phyloP scores from a whole-genome alignment of 257 asterid genomes.

The Gentiana macrophylla region DNA sequence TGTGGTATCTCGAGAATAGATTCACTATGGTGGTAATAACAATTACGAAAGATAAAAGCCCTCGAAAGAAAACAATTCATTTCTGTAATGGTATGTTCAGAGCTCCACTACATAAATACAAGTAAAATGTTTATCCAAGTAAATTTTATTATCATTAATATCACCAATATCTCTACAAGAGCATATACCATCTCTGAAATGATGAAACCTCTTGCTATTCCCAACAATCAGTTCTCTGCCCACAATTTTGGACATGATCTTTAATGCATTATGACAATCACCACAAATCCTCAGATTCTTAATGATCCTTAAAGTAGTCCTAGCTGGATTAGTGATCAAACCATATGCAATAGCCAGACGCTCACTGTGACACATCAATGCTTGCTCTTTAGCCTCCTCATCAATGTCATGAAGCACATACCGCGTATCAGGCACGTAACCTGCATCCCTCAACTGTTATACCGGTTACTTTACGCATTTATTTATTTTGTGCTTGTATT shows the following conservation, averaged over 20 bases:
- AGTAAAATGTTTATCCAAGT: too few relatives aligned
- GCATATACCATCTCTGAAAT: slow-evolving; percentile 88
- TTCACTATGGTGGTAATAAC: too few relatives aligned
- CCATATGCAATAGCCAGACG: slow-evolving; percentile 95
- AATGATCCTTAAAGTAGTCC: slow-evolving; percentile 79
- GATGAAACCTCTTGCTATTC: slow-evolving; percentile 87
- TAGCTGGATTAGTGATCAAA: slow-evolving; percentile 77
- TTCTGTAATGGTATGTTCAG: too few relatives aligned
- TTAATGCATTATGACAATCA: slow-evolving; percentile 90
- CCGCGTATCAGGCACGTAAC: slow-evolving; percentile 83
- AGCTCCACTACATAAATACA: too few relatives aligned
- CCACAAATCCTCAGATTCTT: slow-evolving; percentile 87
- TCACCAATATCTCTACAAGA: slow-evolving; percentile 56
- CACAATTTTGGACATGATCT: slow-evolving; percentile 92
- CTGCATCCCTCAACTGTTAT: too few relatives aligned
- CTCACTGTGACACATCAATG: slow-evolving; percentile 85
- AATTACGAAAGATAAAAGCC: too few relatives aligned
- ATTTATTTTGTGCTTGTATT: too few relatives aligned
- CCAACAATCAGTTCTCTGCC: slow-evolving; percentile 91
- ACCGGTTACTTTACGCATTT: too few relatives aligned
- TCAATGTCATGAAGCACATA: slow-evolving; percentile 95
- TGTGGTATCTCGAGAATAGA: too few relatives aligned
- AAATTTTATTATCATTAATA: too few relatives aligned
- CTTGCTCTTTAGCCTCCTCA: slow-evolving; percentile 98
- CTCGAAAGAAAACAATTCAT: too few relatives aligned